phyloP scores from a whole-genome alignment of 73 alveolate species.

The Breviolum minutum region DNA sequence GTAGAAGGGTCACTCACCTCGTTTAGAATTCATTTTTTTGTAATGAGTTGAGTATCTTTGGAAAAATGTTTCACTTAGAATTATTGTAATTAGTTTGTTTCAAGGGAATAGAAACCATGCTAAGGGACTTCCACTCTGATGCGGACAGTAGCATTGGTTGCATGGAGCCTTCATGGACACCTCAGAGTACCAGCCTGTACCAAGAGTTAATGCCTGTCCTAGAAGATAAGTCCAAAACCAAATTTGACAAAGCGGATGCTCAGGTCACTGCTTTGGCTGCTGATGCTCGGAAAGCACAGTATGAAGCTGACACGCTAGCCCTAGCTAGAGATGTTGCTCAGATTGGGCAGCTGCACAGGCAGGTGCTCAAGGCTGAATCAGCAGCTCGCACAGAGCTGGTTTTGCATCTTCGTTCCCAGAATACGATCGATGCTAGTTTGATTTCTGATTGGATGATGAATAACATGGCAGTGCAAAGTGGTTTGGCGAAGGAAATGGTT shows the following conservation, averaged over 20 bases:
- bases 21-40: neutral
- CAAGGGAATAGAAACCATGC: neutral
- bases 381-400: neutral
- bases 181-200: neutral
- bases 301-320: neutral
- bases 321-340: neutral
- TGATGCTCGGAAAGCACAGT: neutral
- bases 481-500: neutral
- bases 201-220: neutral
- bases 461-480: conserved; percentile 12
- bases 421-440: neutral
- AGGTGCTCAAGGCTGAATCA: neutral
- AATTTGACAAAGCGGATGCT: neutral
- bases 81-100: neutral
- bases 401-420: neutral
- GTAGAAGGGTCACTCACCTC: neutral
- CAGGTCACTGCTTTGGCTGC: neutral
- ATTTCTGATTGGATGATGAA: neutral
- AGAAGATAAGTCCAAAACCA: neutral
- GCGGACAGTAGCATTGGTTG: neutral
- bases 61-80: neutral
- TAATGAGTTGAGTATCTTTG: neutral
- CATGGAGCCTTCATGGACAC: neutral
- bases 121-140: neutral
- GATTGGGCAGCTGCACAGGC: neutral